Evolutionary conservation across 768 basidiomycete genomes (phyloP), one percentile per base, ranked within the genome.

Genomic region (Exsudoporus frostii): DNA sequence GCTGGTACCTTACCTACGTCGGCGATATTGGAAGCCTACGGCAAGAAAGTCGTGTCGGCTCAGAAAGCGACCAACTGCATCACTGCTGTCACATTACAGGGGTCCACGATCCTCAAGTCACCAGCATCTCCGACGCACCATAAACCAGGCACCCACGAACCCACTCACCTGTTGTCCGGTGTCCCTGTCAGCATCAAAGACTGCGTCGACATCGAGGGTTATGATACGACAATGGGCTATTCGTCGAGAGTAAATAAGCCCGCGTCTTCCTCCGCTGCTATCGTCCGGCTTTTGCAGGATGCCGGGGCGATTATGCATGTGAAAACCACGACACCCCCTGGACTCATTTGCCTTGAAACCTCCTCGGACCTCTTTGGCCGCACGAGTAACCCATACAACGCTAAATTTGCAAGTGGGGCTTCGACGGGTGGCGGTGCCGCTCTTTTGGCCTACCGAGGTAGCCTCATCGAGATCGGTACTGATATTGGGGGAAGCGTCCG

Each of bases 361-460:
- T 53, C 61, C 42, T 78, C 77, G 40, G 73, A 78, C 55, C 57
- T 79, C 4, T 80, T 74, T 52, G 80, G 79, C 10, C 67, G 65
- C 30, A 79, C 79, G 5, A 66, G 64, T 14, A 81, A 82, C 59
- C 80, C 80, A 0, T 74, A 76, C 63, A 78, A 79, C 51, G 53
- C 65, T 5, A 67, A 70, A 7, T 74, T 70, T 48, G 65, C 61
- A 1, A 71, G 72, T 11, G 80, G 80, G 5, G 80, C 76, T 24
- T 81, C 79, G 0, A 78, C 77, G 0, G 80, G 80, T 25, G 80
- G 80, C 7, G 81, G 80, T 20, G 74, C 67, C 1, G 78, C 81
- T 8, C 68, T 82, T 19, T 61, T 81, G 4, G 79, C 80, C 0
- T 63, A 67, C 33, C 71, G 73, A 11, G 80, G 80, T 9, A 67